phyloP scores from a whole-genome alignment of 192 early-diverging fungal species.

The Entomortierella beljakovae region DNA sequence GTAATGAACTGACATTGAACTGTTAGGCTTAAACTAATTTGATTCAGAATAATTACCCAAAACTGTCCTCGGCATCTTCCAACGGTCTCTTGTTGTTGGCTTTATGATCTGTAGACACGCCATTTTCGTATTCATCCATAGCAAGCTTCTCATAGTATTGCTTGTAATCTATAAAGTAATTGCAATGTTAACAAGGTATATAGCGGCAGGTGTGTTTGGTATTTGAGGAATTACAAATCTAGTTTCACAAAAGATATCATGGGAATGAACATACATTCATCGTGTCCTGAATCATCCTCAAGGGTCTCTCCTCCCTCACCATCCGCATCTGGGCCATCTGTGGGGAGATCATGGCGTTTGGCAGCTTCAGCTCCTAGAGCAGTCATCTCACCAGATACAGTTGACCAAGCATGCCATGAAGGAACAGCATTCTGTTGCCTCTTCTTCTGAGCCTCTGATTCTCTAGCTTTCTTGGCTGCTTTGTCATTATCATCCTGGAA shows the following conservation, averaged over 20 bases:
- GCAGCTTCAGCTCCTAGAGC: constrained; percentile 44
- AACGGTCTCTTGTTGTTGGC: constrained; percentile 30
- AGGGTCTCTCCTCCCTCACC: constrained; percentile 47
- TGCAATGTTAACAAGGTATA: not conserved
- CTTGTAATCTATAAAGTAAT: constrained; percentile 26
- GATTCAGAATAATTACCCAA: not conserved
- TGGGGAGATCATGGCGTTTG: constrained; percentile 44
- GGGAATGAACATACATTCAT: constrained; percentile 52
- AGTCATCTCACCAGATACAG: constrained; percentile 69
- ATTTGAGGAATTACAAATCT: not conserved
- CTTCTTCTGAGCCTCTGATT: constrained; percentile 74
- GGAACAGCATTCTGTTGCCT: constrained; percentile 81
- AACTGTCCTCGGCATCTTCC: constrained; percentile 21
- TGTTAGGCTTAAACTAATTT: not conserved
- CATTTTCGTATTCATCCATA: constrained; percentile 1
- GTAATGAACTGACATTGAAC: not conserved
- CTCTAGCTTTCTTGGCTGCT: constrained; percentile 71
- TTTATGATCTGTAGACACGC: constrained; percentile 13
- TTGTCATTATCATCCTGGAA: constrained; percentile 77
- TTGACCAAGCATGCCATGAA: constrained; percentile 82
- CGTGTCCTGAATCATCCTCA: constrained; percentile 53
- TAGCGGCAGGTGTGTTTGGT: no score
- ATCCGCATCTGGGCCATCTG: constrained; percentile 55
- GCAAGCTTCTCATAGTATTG: constrained; percentile 47
- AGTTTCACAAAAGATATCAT: not conserved